phyloP scores from a whole-genome alignment of 345 rosid species.

The Citrus glauca region DNA sequence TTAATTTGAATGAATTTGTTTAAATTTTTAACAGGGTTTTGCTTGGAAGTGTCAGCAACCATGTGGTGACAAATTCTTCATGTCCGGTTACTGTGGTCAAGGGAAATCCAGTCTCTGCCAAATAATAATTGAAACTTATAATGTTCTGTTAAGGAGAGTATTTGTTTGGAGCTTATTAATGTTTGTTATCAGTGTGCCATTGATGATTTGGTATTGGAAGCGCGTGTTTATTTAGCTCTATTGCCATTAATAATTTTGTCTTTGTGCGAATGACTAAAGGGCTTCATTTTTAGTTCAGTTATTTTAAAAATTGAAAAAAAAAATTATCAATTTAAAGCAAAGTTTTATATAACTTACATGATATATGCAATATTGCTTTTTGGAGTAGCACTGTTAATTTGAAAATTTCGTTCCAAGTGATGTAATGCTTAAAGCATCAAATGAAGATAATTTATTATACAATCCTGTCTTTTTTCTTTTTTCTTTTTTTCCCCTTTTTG shows the following conservation, averaged over 20 bases:
- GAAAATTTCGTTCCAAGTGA: too few species aligned
- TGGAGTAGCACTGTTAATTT: too few species aligned
- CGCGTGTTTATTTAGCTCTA: background rate
- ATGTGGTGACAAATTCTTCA: slow-evolving; percentile 64
- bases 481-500: too few species aligned
- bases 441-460: too few species aligned
- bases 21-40: slow-evolving; percentile 41
- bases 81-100: slow-evolving; percentile 85
- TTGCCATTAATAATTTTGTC: background rate
- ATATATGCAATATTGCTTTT: too few species aligned
- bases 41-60: slow-evolving; percentile 76
- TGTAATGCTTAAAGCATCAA: too few species aligned
- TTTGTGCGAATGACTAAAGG: background rate
- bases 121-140: background rate
- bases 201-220: background rate
- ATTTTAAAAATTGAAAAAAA: too few species aligned
- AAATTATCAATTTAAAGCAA: too few species aligned
- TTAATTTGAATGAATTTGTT: background rate
- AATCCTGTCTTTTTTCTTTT: too few species aligned
- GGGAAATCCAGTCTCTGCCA: background rate
- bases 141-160: background rate
- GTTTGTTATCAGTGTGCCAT: background rate
- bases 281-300: background rate
- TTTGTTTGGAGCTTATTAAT: background rate
- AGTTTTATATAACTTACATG: too few species aligned